Percentiles rank a stretch among this genome's conserved stretches.
Evolutionary conservation across 2,329 filamentous ascomycete species (phyloP).

Genomic region (Xylariales sp.): DNA sequence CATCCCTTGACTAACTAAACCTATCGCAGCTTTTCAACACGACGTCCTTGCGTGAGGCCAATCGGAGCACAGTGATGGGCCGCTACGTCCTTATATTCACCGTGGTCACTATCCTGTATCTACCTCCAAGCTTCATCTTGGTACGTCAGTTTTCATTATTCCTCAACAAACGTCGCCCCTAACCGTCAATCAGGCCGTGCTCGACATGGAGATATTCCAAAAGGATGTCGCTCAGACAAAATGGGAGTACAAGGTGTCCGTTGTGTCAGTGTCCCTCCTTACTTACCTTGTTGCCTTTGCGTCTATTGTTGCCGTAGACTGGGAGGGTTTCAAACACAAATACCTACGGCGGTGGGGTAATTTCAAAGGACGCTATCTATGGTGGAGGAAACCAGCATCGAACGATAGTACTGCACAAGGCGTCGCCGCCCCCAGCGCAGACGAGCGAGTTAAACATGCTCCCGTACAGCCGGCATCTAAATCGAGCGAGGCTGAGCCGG

Average conservation of each 20-base stretch:
- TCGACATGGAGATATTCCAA: slow-evolving; percentile 12
- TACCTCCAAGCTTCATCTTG: slow-evolving; percentile 13
- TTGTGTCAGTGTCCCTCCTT: slow-evolving; percentile 12
- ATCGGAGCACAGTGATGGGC: not conserved
- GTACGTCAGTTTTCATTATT: not conserved
- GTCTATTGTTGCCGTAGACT: not conserved
- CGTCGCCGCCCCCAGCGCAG: too few relatives aligned
- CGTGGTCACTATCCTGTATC: slow-evolving; percentile 17
- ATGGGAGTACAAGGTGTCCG: slow-evolving; percentile 16
- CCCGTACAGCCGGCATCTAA: too few relatives aligned
- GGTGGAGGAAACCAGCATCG: not conserved
- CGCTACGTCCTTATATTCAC: slow-evolving; percentile 24
- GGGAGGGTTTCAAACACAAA: not conserved
- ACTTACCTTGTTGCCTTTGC: not conserved
- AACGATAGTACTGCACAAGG: too few relatives aligned
- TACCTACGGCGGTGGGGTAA: not conserved
- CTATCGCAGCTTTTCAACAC: slow-evolving; percentile 14
- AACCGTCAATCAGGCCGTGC: not conserved
- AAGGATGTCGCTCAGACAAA: not conserved
- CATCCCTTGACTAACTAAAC: not conserved
- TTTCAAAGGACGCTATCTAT: not conserved
- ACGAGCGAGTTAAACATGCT: too few relatives aligned
- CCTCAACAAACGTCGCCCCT: not conserved
- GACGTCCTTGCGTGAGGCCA: slow-evolving; percentile 3
- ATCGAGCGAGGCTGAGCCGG: too few relatives aligned